Conservation (phyloP, 2,329 filamentous ascomycete genomes). For the Monosporascus sp. region DNA sequence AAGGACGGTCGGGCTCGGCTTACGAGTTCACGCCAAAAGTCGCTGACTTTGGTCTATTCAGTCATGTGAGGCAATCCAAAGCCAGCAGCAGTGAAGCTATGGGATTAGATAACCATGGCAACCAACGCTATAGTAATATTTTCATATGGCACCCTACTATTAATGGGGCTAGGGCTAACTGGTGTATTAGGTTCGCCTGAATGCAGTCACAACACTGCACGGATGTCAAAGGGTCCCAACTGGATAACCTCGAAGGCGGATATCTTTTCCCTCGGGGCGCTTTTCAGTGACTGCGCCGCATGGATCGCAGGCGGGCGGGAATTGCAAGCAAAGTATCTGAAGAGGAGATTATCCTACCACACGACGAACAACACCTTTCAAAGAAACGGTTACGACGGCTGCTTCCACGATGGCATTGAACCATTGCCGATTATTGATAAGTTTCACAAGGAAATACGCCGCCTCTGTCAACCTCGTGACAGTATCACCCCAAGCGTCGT, state of each 20-base stretch:
- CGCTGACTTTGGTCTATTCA: slow-evolving; percentile 14
- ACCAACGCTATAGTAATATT: slow-evolving; percentile 8
- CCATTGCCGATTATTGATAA: slow-evolving; percentile 3
- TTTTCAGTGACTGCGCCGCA: slow-evolving; percentile 10
- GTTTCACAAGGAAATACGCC: slow-evolving; percentile 8
- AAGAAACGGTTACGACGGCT: slow-evolving; percentile 7
- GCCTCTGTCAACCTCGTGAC: slow-evolving; percentile 6
- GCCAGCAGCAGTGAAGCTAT: slow-evolving; percentile 5
- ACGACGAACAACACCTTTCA: slow-evolving; percentile 1
- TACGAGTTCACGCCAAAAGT: slow-evolving; percentile 15
- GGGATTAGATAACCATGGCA: slow-evolving; percentile 7
- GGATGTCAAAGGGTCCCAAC: slow-evolving; percentile 3
- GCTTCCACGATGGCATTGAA: slow-evolving; percentile 10
- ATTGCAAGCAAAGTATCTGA: slow-evolving; percentile 5
- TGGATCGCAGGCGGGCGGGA: slow-evolving; percentile 8
- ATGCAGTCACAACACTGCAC: slow-evolving; percentile 5
- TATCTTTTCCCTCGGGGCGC: slow-evolving; percentile 12
- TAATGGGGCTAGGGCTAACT: neutral
- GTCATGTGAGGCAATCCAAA: slow-evolving; percentile 4
- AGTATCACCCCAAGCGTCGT: slow-evolving; percentile 8
- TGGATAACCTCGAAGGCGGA: slow-evolving; percentile 8
- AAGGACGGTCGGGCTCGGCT: slow-evolving; percentile 5
- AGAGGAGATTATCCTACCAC: slow-evolving; percentile 4
- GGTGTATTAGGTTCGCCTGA: slow-evolving; percentile 6
- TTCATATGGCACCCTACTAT: neutral